These are phyloP conservation scores for Myriosclerotinia scirpicola DNA, from an alignment of 2,329 filamentous ascomycete genomes.

Conservation along the genomic window DNA sequence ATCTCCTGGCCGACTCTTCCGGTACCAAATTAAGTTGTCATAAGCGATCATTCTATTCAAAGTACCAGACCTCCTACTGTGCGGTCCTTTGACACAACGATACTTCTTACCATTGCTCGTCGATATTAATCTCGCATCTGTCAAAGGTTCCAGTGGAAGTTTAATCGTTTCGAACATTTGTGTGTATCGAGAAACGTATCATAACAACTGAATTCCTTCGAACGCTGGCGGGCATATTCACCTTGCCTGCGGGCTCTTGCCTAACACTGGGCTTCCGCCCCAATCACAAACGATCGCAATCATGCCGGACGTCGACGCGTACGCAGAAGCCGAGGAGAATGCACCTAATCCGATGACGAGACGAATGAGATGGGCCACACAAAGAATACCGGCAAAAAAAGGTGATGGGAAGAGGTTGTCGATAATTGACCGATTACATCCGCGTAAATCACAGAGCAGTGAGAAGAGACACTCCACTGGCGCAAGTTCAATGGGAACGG, in stretches of 20 bases:
- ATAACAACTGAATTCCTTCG: constrained; percentile 2
- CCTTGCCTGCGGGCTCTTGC: constrained; percentile 25
- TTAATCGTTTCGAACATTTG: constrained; percentile 1
- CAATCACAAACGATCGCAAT: constrained; percentile 20
- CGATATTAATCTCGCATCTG: not conserved
- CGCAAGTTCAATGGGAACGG: constrained; percentile 41
- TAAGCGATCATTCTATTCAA: constrained; percentile 23
- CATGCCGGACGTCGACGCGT: constrained; percentile 43
- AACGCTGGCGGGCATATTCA: constrained; percentile 22
- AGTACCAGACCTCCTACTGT: constrained; percentile 18
- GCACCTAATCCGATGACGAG: constrained; percentile 59
- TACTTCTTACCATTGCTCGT: constrained; percentile 16
- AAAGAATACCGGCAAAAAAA: constrained; percentile 74
- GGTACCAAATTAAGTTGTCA: constrained; percentile 23
- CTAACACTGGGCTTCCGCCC: constrained; percentile 24
- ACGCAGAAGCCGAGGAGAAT: constrained; percentile 41
- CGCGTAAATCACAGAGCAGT: constrained; percentile 51
- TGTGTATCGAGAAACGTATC: not conserved
- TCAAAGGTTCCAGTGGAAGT: constrained; percentile 3
- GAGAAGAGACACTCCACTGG: constrained; percentile 61
- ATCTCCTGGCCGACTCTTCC: constrained; percentile 25
- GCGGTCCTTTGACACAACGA: constrained; percentile 15
- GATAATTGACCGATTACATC: constrained; percentile 74
- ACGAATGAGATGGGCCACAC: constrained; percentile 94
- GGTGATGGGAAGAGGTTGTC: constrained; percentile 78